Conservation (phyloP, 768 basidiomycete species). For the Trametes villosa region DNA sequence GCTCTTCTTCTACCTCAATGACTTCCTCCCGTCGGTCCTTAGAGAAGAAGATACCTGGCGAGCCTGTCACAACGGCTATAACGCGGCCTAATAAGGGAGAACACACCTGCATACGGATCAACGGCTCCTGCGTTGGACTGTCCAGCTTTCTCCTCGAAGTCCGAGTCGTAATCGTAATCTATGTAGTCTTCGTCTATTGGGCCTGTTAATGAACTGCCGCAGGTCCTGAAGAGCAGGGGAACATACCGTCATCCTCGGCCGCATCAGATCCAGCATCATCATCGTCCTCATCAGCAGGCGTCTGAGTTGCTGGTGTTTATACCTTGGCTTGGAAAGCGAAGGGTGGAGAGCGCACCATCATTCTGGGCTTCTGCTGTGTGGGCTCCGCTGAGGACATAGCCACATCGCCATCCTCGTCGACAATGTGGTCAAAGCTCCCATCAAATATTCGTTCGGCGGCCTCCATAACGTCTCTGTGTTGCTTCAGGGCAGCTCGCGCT, state of each 20-base stretch:
- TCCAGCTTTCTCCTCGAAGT: slow-evolving; percentile 56
- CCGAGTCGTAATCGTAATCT: slow-evolving; percentile 89
- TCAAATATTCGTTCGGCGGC: slow-evolving; percentile 87
- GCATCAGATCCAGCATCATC: slow-evolving; percentile 56
- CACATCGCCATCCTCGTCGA: slow-evolving; percentile 51
- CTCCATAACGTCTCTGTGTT: slow-evolving; percentile 88
- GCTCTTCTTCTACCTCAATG: slow-evolving; percentile 87
- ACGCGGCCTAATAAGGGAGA: background rate
- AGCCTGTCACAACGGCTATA: slow-evolving; percentile 9
- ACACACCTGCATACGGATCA: slow-evolving; percentile 85
- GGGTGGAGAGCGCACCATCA: slow-evolving; percentile 29
- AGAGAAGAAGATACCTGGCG: slow-evolving; percentile 87
- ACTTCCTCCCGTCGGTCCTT: slow-evolving; percentile 92
- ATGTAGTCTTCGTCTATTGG: slow-evolving; percentile 60
- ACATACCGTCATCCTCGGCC: slow-evolving; percentile 55
- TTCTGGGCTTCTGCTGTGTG: slow-evolving; percentile 26
- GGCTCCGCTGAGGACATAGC: slow-evolving; percentile 24
- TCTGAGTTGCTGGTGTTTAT: slow-evolving; percentile 42
- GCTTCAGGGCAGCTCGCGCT: slow-evolving; percentile 80
- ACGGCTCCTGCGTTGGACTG: slow-evolving; percentile 54
- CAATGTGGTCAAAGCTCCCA: slow-evolving; percentile 80
- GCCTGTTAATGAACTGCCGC: background rate
- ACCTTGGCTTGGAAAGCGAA: background rate
- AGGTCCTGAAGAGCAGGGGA: background rate
- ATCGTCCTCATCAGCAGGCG: slow-evolving; percentile 58